Percentiles rank a stretch among this genome's conserved stretches.
These are phyloP conservation scores for Sporothrix humicola DNA, from an alignment of 2,329 filamentous ascomycete genomes.

Conservation along the genomic window DNA sequence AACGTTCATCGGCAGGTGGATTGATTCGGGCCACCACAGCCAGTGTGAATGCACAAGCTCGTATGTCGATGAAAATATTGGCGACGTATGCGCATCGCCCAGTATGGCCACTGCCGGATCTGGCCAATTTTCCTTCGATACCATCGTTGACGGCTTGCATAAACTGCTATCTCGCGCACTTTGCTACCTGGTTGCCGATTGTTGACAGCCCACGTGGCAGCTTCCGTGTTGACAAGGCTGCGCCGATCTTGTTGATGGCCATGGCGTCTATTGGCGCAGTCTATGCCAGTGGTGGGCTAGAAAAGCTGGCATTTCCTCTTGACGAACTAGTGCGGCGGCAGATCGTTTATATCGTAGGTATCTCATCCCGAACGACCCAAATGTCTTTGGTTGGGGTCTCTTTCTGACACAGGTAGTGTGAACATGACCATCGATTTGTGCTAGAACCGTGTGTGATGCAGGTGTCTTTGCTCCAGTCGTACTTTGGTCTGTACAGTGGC, in stretches of 20 bases:
- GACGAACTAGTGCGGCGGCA: conserved; percentile 8
- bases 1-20: background rate
- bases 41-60: conserved; percentile 7
- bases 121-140: conserved; percentile 13
- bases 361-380: background rate
- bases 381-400: background rate
- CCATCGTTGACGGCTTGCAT: conserved; percentile 14
- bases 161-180: conserved; percentile 17
- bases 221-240: conserved; percentile 20
- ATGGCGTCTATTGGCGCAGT: conserved; percentile 14
- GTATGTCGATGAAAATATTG: conserved; percentile 18
- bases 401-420: background rate
- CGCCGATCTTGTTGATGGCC: conserved; percentile 14
- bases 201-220: conserved; percentile 20
- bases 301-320: conserved; percentile 11
- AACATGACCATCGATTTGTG: conserved; percentile 24
- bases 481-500: conserved; percentile 25
- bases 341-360: conserved; percentile 18
- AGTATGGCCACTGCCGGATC: conserved; percentile 20
- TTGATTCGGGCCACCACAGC: background rate
- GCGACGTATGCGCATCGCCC: conserved; percentile 13
- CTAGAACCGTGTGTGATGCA: conserved; percentile 24
- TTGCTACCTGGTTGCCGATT: conserved; percentile 5
- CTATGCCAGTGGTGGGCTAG: background rate
- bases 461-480: conserved; percentile 21